A percentile compares a stretch with the other conserved stretches of the same genome.
These are phyloP conservation scores for Neurospora tetrasperma DNA, from an alignment of 495 filamentous ascomycete genomes.

Conservation along the genomic window DNA sequence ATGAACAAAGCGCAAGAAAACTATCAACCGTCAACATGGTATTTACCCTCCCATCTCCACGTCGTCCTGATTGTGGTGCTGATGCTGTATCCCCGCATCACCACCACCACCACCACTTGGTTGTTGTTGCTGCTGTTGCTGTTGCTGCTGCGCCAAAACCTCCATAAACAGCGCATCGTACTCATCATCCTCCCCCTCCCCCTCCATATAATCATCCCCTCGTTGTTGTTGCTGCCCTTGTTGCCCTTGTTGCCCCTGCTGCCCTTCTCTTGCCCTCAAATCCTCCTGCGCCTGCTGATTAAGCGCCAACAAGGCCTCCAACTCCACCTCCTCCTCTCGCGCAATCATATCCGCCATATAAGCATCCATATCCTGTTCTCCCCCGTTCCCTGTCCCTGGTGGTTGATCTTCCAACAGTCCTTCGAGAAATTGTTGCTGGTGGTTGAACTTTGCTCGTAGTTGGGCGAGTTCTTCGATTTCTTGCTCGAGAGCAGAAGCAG, in stretches of 20 bases:
- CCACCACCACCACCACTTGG: background rate
- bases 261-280: background rate
- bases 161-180: constrained; percentile 54
- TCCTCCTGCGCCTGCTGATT: constrained; percentile 16
- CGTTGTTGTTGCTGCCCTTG: background rate
- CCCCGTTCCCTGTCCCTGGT: constrained; percentile 1
- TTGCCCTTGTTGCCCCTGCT: background rate
- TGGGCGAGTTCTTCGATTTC: constrained; percentile 38
- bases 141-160: constrained; percentile 10
- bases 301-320: constrained; percentile 44
- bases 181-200: constrained; percentile 22
- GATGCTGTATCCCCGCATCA: background rate
- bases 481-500: background rate
- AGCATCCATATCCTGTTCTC: constrained; percentile 26
- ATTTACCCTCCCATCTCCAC: constrained; percentile 24
- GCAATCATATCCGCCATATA: constrained; percentile 38
- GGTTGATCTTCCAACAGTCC: constrained; percentile 27
- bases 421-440: constrained; percentile 25
- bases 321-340: constrained; percentile 45
- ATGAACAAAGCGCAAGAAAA: background rate
- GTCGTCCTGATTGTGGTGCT: constrained; percentile 2
- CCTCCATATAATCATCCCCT: constrained; percentile 34
- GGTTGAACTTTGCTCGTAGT: constrained; percentile 32
- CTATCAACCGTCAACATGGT: background rate
- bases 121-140: background rate